Conservation (phyloP, 2,329 filamentous ascomycete species). For the Ophiocordyceps australis region DNA sequence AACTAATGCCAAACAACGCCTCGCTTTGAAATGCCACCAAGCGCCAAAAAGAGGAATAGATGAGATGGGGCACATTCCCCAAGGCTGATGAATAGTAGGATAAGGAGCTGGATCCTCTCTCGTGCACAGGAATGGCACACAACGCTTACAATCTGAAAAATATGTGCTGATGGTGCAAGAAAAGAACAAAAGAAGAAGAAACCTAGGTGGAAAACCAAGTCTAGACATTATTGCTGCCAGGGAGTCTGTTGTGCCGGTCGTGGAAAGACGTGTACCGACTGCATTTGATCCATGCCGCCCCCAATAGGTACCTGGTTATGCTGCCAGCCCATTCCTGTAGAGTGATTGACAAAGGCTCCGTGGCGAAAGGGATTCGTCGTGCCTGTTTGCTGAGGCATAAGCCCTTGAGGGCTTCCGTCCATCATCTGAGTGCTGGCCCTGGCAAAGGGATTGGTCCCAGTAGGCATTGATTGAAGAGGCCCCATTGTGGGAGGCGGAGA, state of each 20-base stretch:
- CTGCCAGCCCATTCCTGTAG: constrained; percentile 81
- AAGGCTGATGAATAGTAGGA: no score
- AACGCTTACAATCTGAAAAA: no score
- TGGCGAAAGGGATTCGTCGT: constrained; percentile 93
- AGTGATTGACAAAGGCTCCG: constrained; percentile 74
- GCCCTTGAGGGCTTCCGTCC: constrained; percentile 22
- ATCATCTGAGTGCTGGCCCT: constrained; percentile 18
- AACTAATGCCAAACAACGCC: constrained; percentile 1
- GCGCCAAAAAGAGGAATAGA: background rate
- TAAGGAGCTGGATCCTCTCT: no score
- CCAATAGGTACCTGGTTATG: constrained; percentile 61
- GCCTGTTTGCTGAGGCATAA: constrained; percentile 64
- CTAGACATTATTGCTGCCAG: constrained; percentile 36
- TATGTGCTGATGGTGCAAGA: background rate
- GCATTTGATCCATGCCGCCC: constrained; percentile 60
- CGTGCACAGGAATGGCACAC: background rate
- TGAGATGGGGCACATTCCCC: background rate
- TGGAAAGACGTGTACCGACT: constrained; percentile 74
- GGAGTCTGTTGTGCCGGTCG: constrained; percentile 48
- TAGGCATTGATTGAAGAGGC: constrained; percentile 27
- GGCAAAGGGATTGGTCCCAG: constrained; percentile 42
- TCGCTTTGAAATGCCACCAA: constrained; percentile 1
- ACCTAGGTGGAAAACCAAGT: constrained; percentile 5
- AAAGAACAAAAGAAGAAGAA: constrained; percentile 6
- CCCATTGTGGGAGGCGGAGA: constrained; percentile 7